Conservation (phyloP, 2,329 filamentous ascomycete species). For the Colletotrichum incanum region DNA sequence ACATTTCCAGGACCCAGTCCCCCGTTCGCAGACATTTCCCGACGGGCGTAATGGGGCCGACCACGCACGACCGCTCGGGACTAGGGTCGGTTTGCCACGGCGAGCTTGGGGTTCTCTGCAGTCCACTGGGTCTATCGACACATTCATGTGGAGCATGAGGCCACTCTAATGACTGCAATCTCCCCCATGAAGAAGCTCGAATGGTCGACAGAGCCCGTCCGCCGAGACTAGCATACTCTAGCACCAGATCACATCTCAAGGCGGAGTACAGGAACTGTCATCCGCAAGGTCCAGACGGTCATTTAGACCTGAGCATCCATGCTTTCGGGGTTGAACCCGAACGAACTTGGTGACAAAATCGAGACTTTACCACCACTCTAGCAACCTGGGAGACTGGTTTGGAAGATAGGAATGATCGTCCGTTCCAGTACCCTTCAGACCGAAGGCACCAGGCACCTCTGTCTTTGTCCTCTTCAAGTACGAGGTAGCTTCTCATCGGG, state of each 20-base stretch:
- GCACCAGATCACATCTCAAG: not conserved
- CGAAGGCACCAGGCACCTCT: not conserved
- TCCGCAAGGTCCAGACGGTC: not conserved
- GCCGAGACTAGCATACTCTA: not conserved
- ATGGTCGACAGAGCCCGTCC: not conserved
- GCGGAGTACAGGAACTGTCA: not conserved
- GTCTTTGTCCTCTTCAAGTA: not conserved
- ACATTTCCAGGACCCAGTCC: slow-evolving; percentile 18
- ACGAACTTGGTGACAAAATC: not conserved
- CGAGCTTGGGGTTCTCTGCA: slow-evolving; percentile 33
- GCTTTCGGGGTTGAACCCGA: slow-evolving; percentile 1
- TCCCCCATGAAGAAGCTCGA: slow-evolving; percentile 6
- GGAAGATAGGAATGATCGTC: not conserved
- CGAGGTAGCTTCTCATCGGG: slow-evolving; percentile 1
- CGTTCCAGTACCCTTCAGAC: not conserved
- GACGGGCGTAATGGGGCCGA: slow-evolving; percentile 37
- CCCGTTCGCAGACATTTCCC: slow-evolving; percentile 36
- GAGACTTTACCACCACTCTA: not conserved
- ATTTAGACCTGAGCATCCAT: not conserved
- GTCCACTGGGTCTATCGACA: slow-evolving; percentile 17
- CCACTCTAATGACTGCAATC: slow-evolving; percentile 33
- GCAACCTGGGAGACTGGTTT: slow-evolving; percentile 3
- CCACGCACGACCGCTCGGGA: slow-evolving; percentile 20
- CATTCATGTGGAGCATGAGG: slow-evolving; percentile 27
- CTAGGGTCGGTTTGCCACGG: slow-evolving; percentile 30